Conservation (phyloP, 2,329 filamentous ascomycete genomes). For the Podosphaera xanthii region DNA sequence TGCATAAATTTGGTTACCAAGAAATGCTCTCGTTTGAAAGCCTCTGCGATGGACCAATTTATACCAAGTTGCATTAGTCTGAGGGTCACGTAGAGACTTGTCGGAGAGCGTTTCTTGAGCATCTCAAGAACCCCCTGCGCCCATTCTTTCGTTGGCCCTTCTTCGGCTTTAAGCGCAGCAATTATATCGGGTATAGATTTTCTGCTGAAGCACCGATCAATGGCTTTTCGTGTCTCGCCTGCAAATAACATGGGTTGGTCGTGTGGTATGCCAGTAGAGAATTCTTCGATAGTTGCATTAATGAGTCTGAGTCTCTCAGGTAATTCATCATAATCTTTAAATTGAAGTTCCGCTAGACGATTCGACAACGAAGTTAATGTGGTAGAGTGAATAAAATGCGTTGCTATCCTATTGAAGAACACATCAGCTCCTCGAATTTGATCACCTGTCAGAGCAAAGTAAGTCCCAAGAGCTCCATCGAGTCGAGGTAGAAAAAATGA, state of each 20-base stretch:
- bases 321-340: constrained; percentile 51
- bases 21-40: constrained; percentile 67
- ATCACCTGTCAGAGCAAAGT: constrained; percentile 79
- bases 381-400: constrained; percentile 87
- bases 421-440: constrained; percentile 61
- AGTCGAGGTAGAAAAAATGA: constrained; percentile 89
- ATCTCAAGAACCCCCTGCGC: constrained; percentile 54
- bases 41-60: constrained; percentile 59
- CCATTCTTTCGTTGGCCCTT: constrained; percentile 40
- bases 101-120: constrained; percentile 61
- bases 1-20: constrained; percentile 78
- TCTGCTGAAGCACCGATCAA: constrained; percentile 63
- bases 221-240: constrained; percentile 51
- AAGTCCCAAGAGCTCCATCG: constrained; percentile 69
- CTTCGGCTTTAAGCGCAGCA: constrained; percentile 21
- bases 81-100: constrained; percentile 62
- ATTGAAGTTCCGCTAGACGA: constrained; percentile 71
- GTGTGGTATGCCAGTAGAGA: constrained; percentile 61
- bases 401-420: constrained; percentile 79
- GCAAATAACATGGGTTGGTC: constrained; percentile 43
- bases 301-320: constrained; percentile 45
- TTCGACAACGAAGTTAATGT: constrained; percentile 60
- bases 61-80: constrained; percentile 57
- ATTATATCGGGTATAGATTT: constrained; percentile 49
- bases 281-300: constrained; percentile 80